phyloP scores from a whole-genome alignment of 1,284 basidiomycete species.

The Cryptococcus sp. region DNA sequence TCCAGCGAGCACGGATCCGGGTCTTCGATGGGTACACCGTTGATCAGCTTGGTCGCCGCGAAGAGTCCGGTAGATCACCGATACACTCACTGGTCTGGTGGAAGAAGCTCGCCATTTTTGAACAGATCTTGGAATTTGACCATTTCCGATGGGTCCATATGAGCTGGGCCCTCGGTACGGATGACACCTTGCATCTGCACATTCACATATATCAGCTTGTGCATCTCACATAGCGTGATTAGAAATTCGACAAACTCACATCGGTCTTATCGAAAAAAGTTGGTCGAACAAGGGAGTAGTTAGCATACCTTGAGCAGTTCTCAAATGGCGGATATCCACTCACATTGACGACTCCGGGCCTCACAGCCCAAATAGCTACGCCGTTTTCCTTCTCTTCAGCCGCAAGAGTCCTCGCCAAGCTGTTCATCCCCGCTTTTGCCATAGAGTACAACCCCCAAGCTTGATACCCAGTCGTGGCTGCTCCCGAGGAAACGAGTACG shows the following conservation, averaged over 20 bases:
- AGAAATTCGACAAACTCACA: constrained; percentile 13
- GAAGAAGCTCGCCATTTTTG: constrained; percentile 54
- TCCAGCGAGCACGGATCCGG: constrained; percentile 56
- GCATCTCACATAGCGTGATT: background rate
- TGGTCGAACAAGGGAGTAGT: background rate
- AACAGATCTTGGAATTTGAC: constrained; percentile 54
- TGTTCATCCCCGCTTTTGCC: constrained; percentile 57
- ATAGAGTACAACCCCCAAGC: constrained; percentile 58
- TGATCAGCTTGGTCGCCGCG: background rate
- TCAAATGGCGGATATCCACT: constrained; percentile 13
- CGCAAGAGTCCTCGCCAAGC: constrained; percentile 55
- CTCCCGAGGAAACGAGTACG: constrained; percentile 58
- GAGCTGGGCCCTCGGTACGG: constrained; percentile 37
- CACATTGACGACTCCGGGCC: constrained; percentile 59
- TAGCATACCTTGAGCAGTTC: background rate
- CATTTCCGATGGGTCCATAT: constrained; percentile 52
- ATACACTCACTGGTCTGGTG: constrained; percentile 48
- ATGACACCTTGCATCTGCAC: constrained; percentile 52
- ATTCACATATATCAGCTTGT: background rate
- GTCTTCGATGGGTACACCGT: constrained; percentile 27
- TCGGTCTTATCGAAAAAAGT: constrained; percentile 36
- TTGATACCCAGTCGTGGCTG: constrained; percentile 53
- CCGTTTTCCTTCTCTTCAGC: constrained; percentile 54
- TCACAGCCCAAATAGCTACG: constrained; percentile 54
- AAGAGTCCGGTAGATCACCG: background rate